Evolutionary conservation across 441 rosid genomes (phyloP).

Genomic region (Isatis lusitanica): DNA sequence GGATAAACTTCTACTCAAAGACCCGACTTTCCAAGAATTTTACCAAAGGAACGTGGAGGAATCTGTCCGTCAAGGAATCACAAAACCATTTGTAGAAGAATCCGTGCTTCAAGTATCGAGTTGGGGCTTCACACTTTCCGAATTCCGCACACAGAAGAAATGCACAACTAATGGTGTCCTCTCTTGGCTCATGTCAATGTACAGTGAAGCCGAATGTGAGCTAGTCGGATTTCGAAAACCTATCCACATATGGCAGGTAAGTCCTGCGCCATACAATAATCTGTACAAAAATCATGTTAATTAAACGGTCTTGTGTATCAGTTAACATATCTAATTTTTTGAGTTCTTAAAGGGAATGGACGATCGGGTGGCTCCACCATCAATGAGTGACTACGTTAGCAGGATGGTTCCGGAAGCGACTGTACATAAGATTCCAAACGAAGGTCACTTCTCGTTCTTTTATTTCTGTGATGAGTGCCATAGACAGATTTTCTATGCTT

Average conservation of each 20-base stretch:
- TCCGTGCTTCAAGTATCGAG: slow-evolving; percentile 51
- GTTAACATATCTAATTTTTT: background rate
- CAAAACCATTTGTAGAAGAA: slow-evolving; percentile 64
- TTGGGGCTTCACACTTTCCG: slow-evolving; percentile 64
- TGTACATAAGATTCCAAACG: slow-evolving; percentile 65
- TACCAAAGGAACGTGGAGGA: slow-evolving; percentile 73
- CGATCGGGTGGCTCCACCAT: slow-evolving; percentile 69
- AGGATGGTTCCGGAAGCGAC: slow-evolving; percentile 69
- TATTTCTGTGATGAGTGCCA: slow-evolving; percentile 85
- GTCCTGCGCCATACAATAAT: slow-evolving; percentile 4
- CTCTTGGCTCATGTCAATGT: slow-evolving; percentile 64
- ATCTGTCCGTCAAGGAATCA: slow-evolving; percentile 58
- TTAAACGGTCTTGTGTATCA: background rate
- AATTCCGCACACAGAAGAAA: slow-evolving; percentile 54
- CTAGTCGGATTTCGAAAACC: slow-evolving; percentile 58
- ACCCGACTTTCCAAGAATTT: slow-evolving; percentile 47
- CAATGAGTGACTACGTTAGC: slow-evolving; percentile 64
- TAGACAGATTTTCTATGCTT: slow-evolving; percentile 56
- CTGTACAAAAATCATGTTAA: background rate
- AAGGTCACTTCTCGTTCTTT: slow-evolving; percentile 86
- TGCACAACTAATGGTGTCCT: slow-evolving; percentile 55
- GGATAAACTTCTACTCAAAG: slow-evolving; percentile 53
- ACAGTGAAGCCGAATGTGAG: slow-evolving; percentile 62
- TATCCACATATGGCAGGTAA: slow-evolving; percentile 76
- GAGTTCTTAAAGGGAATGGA: slow-evolving; percentile 69